Evolutionary conservation across 441 rosid genomes (phyloP).

Genomic region (Erodium trifolium): DNA sequence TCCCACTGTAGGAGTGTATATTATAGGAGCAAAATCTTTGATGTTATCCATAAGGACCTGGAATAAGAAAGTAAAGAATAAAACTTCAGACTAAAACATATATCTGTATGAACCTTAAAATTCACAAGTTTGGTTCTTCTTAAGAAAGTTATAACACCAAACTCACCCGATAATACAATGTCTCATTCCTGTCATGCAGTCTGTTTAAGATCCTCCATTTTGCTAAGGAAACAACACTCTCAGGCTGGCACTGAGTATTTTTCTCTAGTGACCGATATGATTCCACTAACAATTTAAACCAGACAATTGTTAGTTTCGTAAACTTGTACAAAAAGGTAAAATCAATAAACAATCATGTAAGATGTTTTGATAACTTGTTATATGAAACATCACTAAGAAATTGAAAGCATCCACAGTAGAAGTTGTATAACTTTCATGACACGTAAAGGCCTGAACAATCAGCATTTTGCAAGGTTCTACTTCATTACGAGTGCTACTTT

Average conservation of each 20-base stretch:
- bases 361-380: background rate
- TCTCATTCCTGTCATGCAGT: slow-evolving; percentile 96
- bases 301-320: background rate
- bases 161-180: slow-evolving; percentile 78
- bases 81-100: slow-evolving; percentile 6
- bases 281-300: slow-evolving; percentile 50
- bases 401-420: background rate
- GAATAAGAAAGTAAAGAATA: slow-evolving; percentile 13
- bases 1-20: slow-evolving; percentile 97
- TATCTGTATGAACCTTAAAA: background rate
- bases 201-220: slow-evolving; percentile 97
- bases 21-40: slow-evolving; percentile 82
- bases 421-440: background rate
- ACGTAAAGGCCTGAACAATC: slow-evolving; percentile 4
- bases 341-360: background rate
- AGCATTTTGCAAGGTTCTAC: background rate
- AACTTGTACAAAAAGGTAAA: background rate
- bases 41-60: slow-evolving; percentile 96
- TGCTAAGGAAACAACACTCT: slow-evolving; percentile 59
- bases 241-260: slow-evolving; percentile 58
- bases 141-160: slow-evolving; percentile 12
- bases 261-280: slow-evolving; percentile 83
- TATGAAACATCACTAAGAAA: background rate
- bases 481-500: background rate
- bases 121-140: slow-evolving; percentile 6